Evolutionary conservation across 345 rosid species (phyloP), one percentile per base, ranked within the genome.

Genomic region (Citrus trifoliata): DNA sequence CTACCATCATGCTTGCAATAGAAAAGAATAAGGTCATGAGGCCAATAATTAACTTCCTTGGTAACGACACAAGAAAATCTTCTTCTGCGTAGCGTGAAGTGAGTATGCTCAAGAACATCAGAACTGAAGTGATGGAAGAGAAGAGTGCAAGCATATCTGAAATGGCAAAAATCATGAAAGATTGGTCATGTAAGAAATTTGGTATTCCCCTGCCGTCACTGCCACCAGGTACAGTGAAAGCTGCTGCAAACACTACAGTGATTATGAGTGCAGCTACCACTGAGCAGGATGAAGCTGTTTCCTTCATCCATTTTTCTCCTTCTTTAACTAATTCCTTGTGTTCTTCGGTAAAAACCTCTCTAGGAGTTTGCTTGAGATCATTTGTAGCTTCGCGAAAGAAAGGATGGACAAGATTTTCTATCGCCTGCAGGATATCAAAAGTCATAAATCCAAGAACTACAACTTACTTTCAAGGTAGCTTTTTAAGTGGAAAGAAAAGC

Each of bases 41-140:
- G 32, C 78, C 78, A 6, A 53, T 66, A 22, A 76, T 48, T 2
- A 76, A 27, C 13, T 76, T 65, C 24, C 8, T 65, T 3, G 78
- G 78, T 22, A 76, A 65, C 12, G 71, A 76, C 8, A 10, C 4
- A 0, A 65, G 63, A 10, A 76, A 76, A 48, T 65, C 71, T 5
- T 76, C 78, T 76, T 76, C 48, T 10, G 71, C 16, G 3, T 48
- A 76, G 4, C 71, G 71, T 14, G 78, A 64, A 53, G 78, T 22
- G n/a, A 65, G 62, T 63, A 76, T 76, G 10, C 78, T 63, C 63
- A 76, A 33, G 46, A 76, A 76, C 78, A 48, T 66, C 2, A 64
- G 64, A 8, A 65, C 28, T 18, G 71, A 65, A 65, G 63, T 27
- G 16, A 40, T 19, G 3, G 71, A 64, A 2, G 62, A 76, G n/a